Base-by-base conservation (phyloP, 2,329 filamentous ascomycete genomes). In the Sodiomyces alkalinus region DNA sequence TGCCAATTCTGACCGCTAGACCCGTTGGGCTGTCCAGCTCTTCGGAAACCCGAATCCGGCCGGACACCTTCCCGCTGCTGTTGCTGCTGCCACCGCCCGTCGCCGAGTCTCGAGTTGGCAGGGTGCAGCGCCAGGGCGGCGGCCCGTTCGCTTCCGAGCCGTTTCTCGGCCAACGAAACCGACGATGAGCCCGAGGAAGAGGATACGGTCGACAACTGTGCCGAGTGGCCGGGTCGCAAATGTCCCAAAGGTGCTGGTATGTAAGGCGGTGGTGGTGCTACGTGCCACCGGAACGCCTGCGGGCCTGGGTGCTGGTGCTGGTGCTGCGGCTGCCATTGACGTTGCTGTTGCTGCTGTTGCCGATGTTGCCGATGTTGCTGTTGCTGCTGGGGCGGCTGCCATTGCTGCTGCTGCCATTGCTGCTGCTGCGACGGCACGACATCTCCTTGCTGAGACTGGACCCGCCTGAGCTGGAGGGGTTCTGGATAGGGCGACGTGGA, bases 131-230 rank as follows among this genome's bases (percentile, higher is more conserved):
- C 41, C 37, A 72, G 55, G 26, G 55, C 50, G 3, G 58, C 58
- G 1, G 64, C 65, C 31, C 56, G 58, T 28, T 62, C 57, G 16
- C 47, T 50, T 6, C 66, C 64, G 13, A 68, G 43, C 4, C 66
- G 55, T 41, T 70, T 70, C 14, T 62, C 57, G 7, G 69, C 55
- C 17, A 70, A 55, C 4, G 60, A 55, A 27, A 55, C 56, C 20
- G 53, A 29, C 11, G 27, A 23, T 7, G 27, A 26, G 10, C 15
- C 22, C 19, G 19, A 17, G 5, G 23, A 31, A 6, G 18, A 10
- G 8, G 23, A 31, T 2, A 24, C 24, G 17, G 13, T 17, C 7
- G 24, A 27, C 16, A n/a, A n/a, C n/a, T n/a, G n/a, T n/a, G n/a
- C n/a, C n/a, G 46, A 5, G 47, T 46, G 22, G 33, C 35, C 13